Base-by-base conservation (phyloP, 106 monocot species). In the Dioscorea zingiberensis region DNA sequence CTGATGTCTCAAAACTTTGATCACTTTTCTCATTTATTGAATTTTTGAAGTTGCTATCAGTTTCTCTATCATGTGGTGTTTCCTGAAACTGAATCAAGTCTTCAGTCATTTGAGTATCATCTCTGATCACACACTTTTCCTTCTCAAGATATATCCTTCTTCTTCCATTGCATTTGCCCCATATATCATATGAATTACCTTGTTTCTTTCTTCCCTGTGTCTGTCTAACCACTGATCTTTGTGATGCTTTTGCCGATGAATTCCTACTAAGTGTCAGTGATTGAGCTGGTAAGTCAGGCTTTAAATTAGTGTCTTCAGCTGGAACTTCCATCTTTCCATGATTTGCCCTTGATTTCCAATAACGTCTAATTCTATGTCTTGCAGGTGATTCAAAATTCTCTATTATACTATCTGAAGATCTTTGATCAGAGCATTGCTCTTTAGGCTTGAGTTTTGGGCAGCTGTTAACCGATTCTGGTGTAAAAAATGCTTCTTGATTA, bases 291-390 rank as follows among this genome's bases (percentile, higher is more conserved):
- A n/a, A n/a, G n/a, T n/a, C n/a, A 16, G 70, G 47, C 18, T 22
- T 70, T 46, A 7, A 26, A 59, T 9, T 59, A 7, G 46, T 25
- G 48, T 60, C 60, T 51, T 48, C 47, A n/a, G 47, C 21, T 58
- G 55, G 18, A 49, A 18, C 18, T 13, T 32, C 28, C 17, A 7
- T 22, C 30, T 2, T 44, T 19, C 1, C 6, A 22, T 45, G 2
- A 63, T 46, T 22, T 15, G 21, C 2, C 18, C 18, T 27, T 29
- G 60, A 19, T 29, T 29, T 70, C 49, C 25, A 21, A 51, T 27
- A 28, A 11, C 22, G 11, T 28, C 11, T 49, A 19, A 2, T 8
- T 7, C 10, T 59, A 27, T 60, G 18, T 13, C 48, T 59, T 1
- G 1, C 23, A 3, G 58, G 13, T 22, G 70, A 16, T 49, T 15